Evolutionary conservation across 1,284 basidiomycete genomes (phyloP), one percentile per base, ranked within the genome.

Genomic region (Singerocomus inundabilis): DNA sequence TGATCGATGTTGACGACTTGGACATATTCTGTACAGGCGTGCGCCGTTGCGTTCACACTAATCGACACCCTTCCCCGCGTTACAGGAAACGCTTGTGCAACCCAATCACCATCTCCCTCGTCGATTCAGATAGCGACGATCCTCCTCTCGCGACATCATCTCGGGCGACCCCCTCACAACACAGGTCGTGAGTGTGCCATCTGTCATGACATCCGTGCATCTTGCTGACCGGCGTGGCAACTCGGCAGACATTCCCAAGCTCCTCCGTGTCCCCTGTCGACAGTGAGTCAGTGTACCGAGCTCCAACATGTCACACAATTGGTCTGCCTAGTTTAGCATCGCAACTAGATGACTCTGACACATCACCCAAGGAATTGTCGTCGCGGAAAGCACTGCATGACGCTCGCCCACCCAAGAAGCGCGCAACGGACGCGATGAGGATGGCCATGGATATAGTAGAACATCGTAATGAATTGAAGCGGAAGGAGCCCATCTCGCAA

Each of bases 1-100:
- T 55, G 10, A 68, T 67, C 6, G 64, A 64, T 35, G 53, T 65
- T 38, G 63, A 67, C 40, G 63, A 66, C 11, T 5, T 37, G 6
- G 63, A 68, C 36, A 16, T 62, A 1, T 46, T 50, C 10, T 64
- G 53, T 38, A 57, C 56, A 0, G 62, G 63, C 28, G 38, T 57
- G 6, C 53, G 52, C 10, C 57, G 52, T 30, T 53, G 48, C 38
- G 18, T 54, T 1, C 62, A 54, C 45, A 47, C 52, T 8, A 53
- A 65, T 5, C 51, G 51, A 21, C 33, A 47, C 7, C 43, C 45
- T 0, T 56, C 59, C 0, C 62, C 60, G 0, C 54, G 35, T 4
- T 30, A 13, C 18, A 51, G 25, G 36, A 63, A 56, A 40, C 66
- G 52, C 28, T 1, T 21, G 5, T 40, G 40, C 29, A 16, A 38